Percentiles rank a stretch among this genome's conserved stretches.
Conservation (phyloP, 2,329 filamentous ascomycete genomes). For the Arthrocladium fulminans region DNA sequence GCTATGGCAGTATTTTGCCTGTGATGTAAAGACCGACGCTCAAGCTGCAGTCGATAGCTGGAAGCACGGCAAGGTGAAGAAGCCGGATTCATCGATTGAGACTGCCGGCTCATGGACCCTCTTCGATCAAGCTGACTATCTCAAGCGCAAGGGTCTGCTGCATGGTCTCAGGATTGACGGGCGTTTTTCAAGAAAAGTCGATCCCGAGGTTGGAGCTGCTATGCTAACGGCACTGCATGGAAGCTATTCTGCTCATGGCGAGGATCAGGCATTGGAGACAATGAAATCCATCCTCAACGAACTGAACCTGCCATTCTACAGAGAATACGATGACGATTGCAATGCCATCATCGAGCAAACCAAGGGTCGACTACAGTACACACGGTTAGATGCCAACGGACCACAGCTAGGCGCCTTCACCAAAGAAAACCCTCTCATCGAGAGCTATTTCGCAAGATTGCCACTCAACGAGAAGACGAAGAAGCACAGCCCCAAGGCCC, state of each 20-base stretch:
- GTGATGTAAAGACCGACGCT: conserved; percentile 67
- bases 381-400: conserved; percentile 83
- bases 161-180: conserved; percentile 69
- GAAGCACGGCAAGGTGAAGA: conserved; percentile 51
- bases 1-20: conserved; percentile 88
- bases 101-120: conserved; percentile 46
- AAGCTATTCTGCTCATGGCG: conserved; percentile 48
- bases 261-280: conserved; percentile 42
- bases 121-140: conserved; percentile 49
- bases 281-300: conserved; percentile 63
- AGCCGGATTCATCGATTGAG: conserved; percentile 46
- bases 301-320: conserved; percentile 79
- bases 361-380: conserved; percentile 90
- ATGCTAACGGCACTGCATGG: conserved; percentile 62
- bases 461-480: conserved; percentile 68
- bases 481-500: conserved; percentile 64
- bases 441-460: conserved; percentile 88
- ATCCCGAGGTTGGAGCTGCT: conserved; percentile 61
- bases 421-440: conserved; percentile 69
- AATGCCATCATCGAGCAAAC: conserved; percentile 80
- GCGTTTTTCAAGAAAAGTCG: conserved; percentile 62
- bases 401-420: conserved; percentile 77
- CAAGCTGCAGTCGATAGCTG: conserved; percentile 63
- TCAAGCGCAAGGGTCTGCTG: conserved; percentile 60
- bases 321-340: conserved; percentile 80